phyloP scores from a whole-genome alignment of 2,329 filamentous ascomycete species.

The Incumbomyces lentus region DNA sequence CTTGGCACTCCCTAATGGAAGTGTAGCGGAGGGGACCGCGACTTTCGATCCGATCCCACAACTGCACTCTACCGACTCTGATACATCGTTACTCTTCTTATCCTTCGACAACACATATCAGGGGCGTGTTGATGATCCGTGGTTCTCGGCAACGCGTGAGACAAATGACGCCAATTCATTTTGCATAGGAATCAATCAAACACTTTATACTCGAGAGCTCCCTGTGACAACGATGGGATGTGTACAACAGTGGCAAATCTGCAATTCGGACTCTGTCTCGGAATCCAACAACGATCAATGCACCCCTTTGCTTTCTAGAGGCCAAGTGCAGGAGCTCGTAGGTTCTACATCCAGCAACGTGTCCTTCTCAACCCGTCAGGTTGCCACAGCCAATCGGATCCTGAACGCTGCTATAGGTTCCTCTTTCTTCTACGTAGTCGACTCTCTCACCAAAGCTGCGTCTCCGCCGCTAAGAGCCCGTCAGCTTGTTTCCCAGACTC shows the following conservation, averaged over 20 bases:
- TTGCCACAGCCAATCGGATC: neutral
- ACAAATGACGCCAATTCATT: constrained; percentile 2
- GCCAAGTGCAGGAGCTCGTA: neutral
- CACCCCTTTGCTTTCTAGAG: neutral
- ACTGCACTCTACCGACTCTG: neutral
- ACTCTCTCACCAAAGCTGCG: constrained; percentile 2
- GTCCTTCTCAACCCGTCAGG: neutral
- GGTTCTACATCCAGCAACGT: neutral
- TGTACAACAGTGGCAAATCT: constrained; percentile 7
- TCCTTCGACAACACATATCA: constrained; percentile 5
- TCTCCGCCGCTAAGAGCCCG: constrained; percentile 4
- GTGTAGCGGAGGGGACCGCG: neutral
- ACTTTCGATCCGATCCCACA: constrained; percentile 3
- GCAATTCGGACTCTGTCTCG: neutral
- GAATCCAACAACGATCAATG: neutral
- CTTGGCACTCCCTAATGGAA: neutral
- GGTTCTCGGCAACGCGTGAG: constrained; percentile 5
- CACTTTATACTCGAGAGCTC: constrained; percentile 3
- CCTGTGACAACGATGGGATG: constrained; percentile 6
- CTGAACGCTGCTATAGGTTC: neutral
- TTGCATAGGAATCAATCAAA: neutral
- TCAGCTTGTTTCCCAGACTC: neutral
- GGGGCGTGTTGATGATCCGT: constrained; percentile 7
- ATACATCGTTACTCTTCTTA: constrained; percentile 1
- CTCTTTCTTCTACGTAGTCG: constrained; percentile 5